Evolutionary conservation across 192 early-diverging fungal genomes (phyloP).

Genomic region (Backusella psychrophila): DNA sequence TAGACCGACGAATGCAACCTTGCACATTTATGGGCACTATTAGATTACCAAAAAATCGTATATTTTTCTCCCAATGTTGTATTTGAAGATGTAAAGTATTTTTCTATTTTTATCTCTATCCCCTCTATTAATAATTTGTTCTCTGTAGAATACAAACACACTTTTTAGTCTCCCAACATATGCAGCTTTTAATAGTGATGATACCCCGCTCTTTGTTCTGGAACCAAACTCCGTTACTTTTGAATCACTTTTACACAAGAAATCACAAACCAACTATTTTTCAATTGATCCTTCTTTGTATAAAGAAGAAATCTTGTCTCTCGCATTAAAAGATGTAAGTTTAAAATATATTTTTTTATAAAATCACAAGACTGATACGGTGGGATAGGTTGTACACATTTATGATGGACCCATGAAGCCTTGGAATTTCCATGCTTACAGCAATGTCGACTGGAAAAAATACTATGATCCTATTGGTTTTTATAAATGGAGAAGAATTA

Average conservation of each 20-base stretch:
- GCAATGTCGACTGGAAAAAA: background rate
- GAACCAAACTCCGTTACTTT: constrained; percentile 8
- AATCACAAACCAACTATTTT: background rate
- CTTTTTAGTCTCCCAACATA: background rate
- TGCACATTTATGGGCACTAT: constrained; percentile 2
- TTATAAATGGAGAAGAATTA: constrained; percentile 10
- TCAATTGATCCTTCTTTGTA: background rate
- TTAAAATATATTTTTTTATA: no score
- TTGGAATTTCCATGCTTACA: constrained; percentile 17
- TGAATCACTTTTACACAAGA: background rate
- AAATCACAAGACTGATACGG: no score
- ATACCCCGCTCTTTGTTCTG: constrained; percentile 1
- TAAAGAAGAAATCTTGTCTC: background rate
- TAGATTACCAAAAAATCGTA: constrained; percentile 17
- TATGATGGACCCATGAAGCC: constrained; percentile 4
- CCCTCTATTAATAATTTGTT: background rate
- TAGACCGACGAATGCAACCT: background rate
- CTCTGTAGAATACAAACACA: background rate
- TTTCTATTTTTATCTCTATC: background rate
- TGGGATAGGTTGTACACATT: background rate
- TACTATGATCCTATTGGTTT: constrained; percentile 11
- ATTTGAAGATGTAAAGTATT: constrained; percentile 4
- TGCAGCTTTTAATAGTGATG: background rate
- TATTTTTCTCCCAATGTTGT: constrained; percentile 10
- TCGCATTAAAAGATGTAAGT: background rate